Evolutionary conservation across 176 grass and related monocot species (phyloP), one percentile per base, ranked within the genome.

Genomic region (Miscanthus lutarioriparius): DNA sequence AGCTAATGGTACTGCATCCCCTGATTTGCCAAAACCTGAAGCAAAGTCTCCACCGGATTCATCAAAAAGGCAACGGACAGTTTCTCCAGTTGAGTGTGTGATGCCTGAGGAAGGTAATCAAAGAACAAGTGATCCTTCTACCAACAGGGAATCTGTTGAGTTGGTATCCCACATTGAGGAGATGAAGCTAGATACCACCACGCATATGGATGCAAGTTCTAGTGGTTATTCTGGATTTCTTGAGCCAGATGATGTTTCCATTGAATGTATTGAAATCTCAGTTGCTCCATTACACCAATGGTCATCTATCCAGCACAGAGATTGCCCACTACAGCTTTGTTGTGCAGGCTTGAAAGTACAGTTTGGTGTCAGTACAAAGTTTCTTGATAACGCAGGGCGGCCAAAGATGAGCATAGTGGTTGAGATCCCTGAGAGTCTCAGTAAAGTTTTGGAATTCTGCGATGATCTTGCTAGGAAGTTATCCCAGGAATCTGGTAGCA

Each of bases 381-480:
- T 82, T 86, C 51, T 76, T 64, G 96, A 99, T 38, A 83, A 74
- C 45, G 87, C 87, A 64, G 96, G 96, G 56, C 74, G 83, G 26
- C 91, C 91, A 67, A 99, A 99, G 72, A 49, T 94, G 68, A 99
- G 27, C 78, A 89, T 96, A 43, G 69, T 92, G 23, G 93, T 94
- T 15, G 83, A 91, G 63, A 83, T 92, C 72, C 86, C 91, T 33
- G 93, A 94, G 51, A 94, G 89, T 67, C 80, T 99, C 27, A 86
- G 80, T 27, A 80, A 92, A 61, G 72, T 94, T 80, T 75, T 99
- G 39, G 91, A 92, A 71, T 73, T 90, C n/a, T 99, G 91, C 38
- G 91, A 96, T 84, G 87, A 77, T 44, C 78, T 91, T 59, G 89
- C 91, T 72, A 87, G 81, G 72, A 80, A 67, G 70, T 80, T 85